A percentile compares a stretch with the other conserved stretches of the same genome.
These are phyloP conservation scores for Pseudogymnoascus sp. DNA, from an alignment of 2,329 filamentous ascomycete genomes.

Conservation along the genomic window DNA sequence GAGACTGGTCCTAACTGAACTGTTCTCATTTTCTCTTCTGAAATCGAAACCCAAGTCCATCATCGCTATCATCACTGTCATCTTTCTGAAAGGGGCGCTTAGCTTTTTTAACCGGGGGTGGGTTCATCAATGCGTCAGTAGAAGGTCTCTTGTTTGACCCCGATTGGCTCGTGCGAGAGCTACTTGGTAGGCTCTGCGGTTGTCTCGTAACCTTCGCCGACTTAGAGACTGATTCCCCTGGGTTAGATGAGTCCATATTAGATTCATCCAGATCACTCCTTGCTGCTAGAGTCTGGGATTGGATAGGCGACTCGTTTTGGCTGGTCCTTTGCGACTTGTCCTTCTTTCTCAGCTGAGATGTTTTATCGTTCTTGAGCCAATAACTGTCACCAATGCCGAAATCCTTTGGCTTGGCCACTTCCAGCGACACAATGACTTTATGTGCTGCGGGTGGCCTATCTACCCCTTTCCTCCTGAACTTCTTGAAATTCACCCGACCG, in stretches of 20 bases:
- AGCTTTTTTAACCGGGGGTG: constrained; percentile 22
- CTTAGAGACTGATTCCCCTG: background rate
- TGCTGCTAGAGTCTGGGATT: background rate
- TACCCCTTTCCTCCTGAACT: constrained; percentile 56
- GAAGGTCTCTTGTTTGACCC: constrained; percentile 20
- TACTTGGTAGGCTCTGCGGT: background rate
- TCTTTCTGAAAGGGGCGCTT: constrained; percentile 15
- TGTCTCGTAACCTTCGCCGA: background rate
- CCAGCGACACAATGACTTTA: constrained; percentile 49
- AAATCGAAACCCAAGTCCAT: constrained; percentile 27
- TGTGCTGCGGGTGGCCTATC: constrained; percentile 25
- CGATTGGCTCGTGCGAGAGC: background rate
- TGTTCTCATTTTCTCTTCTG: constrained; percentile 15
- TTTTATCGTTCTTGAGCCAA: constrained; percentile 34
- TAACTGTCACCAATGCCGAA: constrained; percentile 53
- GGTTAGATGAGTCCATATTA: background rate
- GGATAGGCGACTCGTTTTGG: background rate
- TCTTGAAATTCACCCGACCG: constrained; percentile 92
- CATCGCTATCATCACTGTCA: constrained; percentile 25
- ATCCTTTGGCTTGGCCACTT: constrained; percentile 50
- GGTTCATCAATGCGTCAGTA: constrained; percentile 17
- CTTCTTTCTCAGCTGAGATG: background rate
- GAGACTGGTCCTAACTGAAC: background rate
- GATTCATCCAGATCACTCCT: background rate
- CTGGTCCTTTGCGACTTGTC: background rate